phyloP scores from a whole-genome alignment of 768 basidiomycete species.

The Suillus bovinus region DNA sequence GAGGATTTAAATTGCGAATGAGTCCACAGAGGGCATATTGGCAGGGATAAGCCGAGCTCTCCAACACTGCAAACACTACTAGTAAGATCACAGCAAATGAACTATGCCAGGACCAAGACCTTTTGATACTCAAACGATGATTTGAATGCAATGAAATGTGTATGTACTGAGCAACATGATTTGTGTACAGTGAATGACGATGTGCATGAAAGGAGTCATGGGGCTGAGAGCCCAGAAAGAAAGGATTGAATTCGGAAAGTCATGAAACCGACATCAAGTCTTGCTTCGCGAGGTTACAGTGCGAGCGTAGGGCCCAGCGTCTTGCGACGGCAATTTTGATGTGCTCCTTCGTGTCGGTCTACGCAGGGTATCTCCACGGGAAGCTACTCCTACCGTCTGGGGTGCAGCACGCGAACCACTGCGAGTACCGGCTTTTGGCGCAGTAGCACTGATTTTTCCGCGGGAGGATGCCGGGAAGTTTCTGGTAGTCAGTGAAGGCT shows the following conservation, averaged over 20 bases:
- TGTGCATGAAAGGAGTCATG: slow-evolving; percentile 2
- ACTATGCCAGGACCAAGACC: neutral
- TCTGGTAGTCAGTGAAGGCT: slow-evolving; percentile 15
- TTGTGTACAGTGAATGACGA: slow-evolving; percentile 27
- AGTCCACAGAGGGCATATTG: neutral
- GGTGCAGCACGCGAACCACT: neutral
- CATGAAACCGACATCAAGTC: slow-evolving; percentile 27
- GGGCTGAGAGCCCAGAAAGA: neutral
- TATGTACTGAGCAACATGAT: slow-evolving; percentile 14
- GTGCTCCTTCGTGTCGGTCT: neutral
- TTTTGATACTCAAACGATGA: neutral
- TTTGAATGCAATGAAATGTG: slow-evolving; percentile 5
- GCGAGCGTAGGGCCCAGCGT: neutral
- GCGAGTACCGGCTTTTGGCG: slow-evolving; percentile 14
- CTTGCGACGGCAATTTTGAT: neutral
- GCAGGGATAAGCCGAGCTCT: neutral
- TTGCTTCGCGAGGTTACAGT: slow-evolving; percentile 19
- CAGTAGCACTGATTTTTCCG: slow-evolving; percentile 12
- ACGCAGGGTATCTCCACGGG: slow-evolving; percentile 1
- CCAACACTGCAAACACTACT: neutral
- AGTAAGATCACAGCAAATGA: neutral
- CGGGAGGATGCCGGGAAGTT: slow-evolving; percentile 9
- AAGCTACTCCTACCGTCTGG: neutral
- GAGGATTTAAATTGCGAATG: neutral
- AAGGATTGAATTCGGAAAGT: slow-evolving; percentile 6